A percentile compares a stretch with the other conserved stretches of the same genome.
Evolutionary conservation across 1,284 basidiomycete species (phyloP).

Genomic region (Inonotus hispidus): DNA sequence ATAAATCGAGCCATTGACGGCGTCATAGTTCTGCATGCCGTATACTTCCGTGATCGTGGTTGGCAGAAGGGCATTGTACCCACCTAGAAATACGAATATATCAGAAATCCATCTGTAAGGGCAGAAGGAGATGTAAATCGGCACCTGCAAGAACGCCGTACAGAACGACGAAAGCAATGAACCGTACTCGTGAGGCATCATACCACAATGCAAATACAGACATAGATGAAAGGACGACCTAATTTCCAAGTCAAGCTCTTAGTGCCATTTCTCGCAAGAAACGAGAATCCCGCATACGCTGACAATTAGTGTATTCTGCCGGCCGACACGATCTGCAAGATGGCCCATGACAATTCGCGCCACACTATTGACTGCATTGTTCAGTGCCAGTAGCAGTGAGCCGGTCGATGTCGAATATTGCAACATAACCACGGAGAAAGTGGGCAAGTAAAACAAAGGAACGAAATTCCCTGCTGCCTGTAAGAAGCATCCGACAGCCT

Average conservation of each 20-base stretch:
- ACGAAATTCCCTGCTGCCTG: conserved; percentile 43
- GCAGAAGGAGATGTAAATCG: not conserved
- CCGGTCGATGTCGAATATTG: conserved; percentile 34
- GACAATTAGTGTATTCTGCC: conserved; percentile 41
- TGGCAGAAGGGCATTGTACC: conserved; percentile 39
- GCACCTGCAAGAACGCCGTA: conserved; percentile 32
- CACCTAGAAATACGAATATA: conserved; percentile 25
- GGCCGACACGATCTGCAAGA: conserved; percentile 37
- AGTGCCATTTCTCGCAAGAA: not conserved
- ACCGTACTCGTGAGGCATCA: conserved; percentile 32
- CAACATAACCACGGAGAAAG: conserved; percentile 38
- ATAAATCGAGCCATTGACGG: conserved; percentile 38
- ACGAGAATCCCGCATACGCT: conserved; percentile 27
- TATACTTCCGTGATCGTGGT: conserved; percentile 40
- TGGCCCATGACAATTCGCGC: conserved; percentile 39
- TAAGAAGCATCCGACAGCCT: conserved; percentile 38
- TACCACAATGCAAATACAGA: conserved; percentile 41
- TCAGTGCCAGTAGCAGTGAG: conserved; percentile 37
- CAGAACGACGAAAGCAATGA: conserved; percentile 34
- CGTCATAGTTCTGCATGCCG: conserved; percentile 37
- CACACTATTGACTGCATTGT: conserved; percentile 40
- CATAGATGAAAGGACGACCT: conserved; percentile 38
- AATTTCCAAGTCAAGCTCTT: not conserved
- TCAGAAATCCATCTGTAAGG: not conserved
- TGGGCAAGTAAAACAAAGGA: conserved; percentile 39